Evolutionary conservation across 805 yeast species (phyloP).

Genomic region (Metschnikowia rubicola): DNA sequence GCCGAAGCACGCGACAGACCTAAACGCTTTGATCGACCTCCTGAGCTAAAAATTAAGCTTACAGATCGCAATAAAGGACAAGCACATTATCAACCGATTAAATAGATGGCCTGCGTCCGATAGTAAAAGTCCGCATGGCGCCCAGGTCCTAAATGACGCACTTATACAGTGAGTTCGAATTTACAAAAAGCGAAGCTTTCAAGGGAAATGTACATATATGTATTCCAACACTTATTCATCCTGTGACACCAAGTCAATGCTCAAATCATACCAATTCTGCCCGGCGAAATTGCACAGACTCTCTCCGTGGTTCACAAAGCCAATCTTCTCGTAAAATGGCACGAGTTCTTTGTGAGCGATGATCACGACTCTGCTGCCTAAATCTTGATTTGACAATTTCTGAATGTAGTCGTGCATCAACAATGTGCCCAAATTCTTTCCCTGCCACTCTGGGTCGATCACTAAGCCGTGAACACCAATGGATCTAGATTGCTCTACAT

Average conservation of each 20-base stretch:
- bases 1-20: too few species aligned
- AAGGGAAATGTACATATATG: too few species aligned
- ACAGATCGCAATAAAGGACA: too few species aligned
- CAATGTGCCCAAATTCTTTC: constrained; percentile 77
- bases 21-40: too few species aligned
- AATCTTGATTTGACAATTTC: constrained; percentile 80
- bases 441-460: constrained; percentile 73
- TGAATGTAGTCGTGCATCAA: constrained; percentile 87
- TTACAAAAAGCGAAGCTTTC: too few species aligned
- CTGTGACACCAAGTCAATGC: constrained; percentile 43
- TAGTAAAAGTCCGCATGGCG: too few species aligned
- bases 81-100: too few species aligned
- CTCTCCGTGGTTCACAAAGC: constrained; percentile 68
- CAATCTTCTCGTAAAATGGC: constrained; percentile 78
- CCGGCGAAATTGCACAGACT: constrained; percentile 59
- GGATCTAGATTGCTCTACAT: constrained; percentile 66
- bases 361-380: constrained; percentile 73
- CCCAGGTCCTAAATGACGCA: too few species aligned
- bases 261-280: constrained; percentile 58
- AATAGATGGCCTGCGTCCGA: too few species aligned
- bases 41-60: too few species aligned
- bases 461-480: constrained; percentile 84
- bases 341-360: constrained; percentile 67
- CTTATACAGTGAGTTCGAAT: too few species aligned
- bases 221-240: constrained; percentile 26